Percentiles rank a stretch among this genome's conserved stretches.
These are phyloP conservation scores for Talaromyces sp. DNA, from an alignment of 2,329 filamentous ascomycete species.

Conservation along the genomic window DNA sequence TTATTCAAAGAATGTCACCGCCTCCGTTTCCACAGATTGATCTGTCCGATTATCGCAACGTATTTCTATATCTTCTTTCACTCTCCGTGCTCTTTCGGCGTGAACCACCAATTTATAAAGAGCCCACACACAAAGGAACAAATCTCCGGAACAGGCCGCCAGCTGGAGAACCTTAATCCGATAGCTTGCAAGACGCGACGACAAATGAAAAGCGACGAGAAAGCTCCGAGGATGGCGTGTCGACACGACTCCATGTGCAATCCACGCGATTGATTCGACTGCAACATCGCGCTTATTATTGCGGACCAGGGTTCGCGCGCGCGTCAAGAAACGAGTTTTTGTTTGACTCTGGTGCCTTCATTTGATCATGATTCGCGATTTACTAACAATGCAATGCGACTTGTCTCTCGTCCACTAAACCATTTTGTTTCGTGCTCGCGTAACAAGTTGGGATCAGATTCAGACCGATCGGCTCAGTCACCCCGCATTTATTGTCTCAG, in stretches of 20 bases:
- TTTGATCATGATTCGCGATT: not conserved
- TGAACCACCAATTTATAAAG: not conserved
- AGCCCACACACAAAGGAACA: not conserved
- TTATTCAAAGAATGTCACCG: not conserved
- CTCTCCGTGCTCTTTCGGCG: not conserved
- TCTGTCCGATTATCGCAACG: not conserved
- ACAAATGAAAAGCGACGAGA: not conserved
- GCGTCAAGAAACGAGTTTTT: not conserved
- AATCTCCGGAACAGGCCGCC: not conserved
- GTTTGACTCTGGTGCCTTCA: not conserved
- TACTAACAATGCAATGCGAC: not conserved
- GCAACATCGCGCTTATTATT: constrained; percentile 1
- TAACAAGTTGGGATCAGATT: not conserved
- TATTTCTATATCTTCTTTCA: not conserved
- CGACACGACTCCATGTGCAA: not conserved
- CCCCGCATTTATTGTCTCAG: not conserved
- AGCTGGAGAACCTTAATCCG: not conserved
- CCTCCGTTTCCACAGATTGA: not conserved
- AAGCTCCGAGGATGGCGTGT: not conserved
- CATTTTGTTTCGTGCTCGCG: not conserved
- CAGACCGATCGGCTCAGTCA: not conserved
- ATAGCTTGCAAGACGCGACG: not conserved
- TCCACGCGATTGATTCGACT: not conserved
- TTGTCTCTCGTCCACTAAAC: not conserved
- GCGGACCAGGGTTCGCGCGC: not conserved